Conservation (phyloP, 768 basidiomycete genomes). For the Lactifluus echinatus region DNA sequence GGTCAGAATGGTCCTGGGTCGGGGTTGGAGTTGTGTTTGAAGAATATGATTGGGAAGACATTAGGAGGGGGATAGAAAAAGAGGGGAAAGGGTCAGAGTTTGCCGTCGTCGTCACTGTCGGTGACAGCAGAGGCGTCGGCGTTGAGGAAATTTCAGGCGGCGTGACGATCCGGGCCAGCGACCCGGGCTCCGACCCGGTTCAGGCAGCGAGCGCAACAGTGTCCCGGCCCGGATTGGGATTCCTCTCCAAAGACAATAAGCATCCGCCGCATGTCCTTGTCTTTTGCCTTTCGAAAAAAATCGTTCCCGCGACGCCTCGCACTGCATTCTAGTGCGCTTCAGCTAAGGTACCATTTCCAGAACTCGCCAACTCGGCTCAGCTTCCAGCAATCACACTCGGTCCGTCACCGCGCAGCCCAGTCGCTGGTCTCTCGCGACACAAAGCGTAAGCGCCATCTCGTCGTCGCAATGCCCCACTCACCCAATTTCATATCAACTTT, state of each 20-base stretch:
- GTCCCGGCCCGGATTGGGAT: no score
- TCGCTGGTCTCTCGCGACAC: background rate
- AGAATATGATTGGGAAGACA: constrained; percentile 12
- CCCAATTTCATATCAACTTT: constrained; percentile 15
- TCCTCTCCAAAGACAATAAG: constrained; percentile 8
- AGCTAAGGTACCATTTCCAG: background rate
- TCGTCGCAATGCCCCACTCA: background rate
- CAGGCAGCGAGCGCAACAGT: no score
- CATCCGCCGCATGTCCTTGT: constrained; percentile 15
- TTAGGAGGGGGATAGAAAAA: background rate
- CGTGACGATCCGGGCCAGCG: constrained; percentile 10
- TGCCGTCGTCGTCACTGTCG: constrained; percentile 6
- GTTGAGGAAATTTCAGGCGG: constrained; percentile 8
- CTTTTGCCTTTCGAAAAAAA: constrained; percentile 3
- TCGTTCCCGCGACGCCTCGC: constrained; percentile 11
- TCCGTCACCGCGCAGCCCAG: background rate
- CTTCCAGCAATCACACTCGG: background rate
- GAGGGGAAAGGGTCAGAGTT: background rate
- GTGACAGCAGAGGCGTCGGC: background rate
- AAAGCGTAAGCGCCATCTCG: constrained; percentile 11
- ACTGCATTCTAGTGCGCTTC: background rate
- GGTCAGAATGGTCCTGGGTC: constrained; percentile 12
- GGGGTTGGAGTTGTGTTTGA: background rate
- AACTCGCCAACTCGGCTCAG: background rate
- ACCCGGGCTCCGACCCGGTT: background rate